Base-by-base conservation (phyloP, 306 rosid species). In the Dicorynia guianensis region DNA sequence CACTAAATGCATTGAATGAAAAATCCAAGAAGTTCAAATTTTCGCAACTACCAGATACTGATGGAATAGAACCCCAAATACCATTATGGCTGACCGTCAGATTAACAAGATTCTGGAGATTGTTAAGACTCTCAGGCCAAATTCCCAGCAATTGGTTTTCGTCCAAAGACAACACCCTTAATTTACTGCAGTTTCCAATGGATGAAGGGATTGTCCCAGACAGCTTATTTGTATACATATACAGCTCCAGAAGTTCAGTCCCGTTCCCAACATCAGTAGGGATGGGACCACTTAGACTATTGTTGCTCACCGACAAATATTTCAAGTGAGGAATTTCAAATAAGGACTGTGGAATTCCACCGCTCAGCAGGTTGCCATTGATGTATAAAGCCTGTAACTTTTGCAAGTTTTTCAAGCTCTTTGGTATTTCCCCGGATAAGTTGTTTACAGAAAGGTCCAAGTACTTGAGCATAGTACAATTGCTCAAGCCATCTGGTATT, bases 191-290 rank as follows among this genome's bases (percentile, higher is more conserved):
- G 25, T 79, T 83, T 54, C 85, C 92, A 67, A 85, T 72, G 11
- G 88, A 83, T 7, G 81, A 72, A 67, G 92, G 89, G 49, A 88
- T 78, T 4, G 17, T 11, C 17, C 88, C 89, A 0, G 86, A 88
- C 34, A 88, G 72, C 69, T 36, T 50, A 59, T 88, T 85, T 5
- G 17, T 40, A 18, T 54, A 14, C 17, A 88, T 25, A 69, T 72
- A 57, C 15, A 89, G 48, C 19, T 6, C 6, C 15, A 54, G 57
- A 17, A 82, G 49, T 72, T 75, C 68, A 57, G 76, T 83, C 81
- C 72, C 3, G 40, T 77, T 74, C 61, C 94, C 89, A 47, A 89
- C 63, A 81, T 53, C 85, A 13, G 62, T 18, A 10, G 91, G 90
- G 8, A 89, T 83, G 4, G 85, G 73, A 42, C 88, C 88, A 56